These are phyloP conservation scores for Pseudomonodictys pantanalensis DNA, from an alignment of 495 filamentous ascomycete species.

Conservation along the genomic window DNA sequence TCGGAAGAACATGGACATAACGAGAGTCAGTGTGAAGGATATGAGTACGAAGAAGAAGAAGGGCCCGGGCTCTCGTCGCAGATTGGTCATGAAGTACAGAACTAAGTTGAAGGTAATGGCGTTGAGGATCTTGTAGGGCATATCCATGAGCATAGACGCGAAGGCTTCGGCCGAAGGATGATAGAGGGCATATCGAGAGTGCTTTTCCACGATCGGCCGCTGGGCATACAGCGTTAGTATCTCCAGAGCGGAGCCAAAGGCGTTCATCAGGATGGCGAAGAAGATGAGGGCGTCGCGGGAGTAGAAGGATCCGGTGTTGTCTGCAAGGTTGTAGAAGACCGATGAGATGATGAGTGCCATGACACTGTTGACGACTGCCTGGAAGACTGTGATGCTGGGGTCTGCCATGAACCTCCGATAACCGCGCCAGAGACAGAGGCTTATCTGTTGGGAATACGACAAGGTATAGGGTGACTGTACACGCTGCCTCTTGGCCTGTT, in stretches of 20 bases:
- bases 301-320: slow-evolving; percentile 68
- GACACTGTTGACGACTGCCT: slow-evolving; percentile 68
- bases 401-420: slow-evolving; percentile 69
- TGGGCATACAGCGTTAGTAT: slow-evolving; percentile 84
- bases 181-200: slow-evolving; percentile 84
- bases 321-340: slow-evolving; percentile 73
- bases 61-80: slow-evolving; percentile 69
- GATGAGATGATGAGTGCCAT: slow-evolving; percentile 77
- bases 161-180: slow-evolving; percentile 86
- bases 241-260: slow-evolving; percentile 75
- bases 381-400: slow-evolving; percentile 64
- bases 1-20: slow-evolving; percentile 60
- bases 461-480: slow-evolving; percentile 73
- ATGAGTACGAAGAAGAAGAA: slow-evolving; percentile 52
- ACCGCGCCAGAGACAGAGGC: slow-evolving; percentile 71
- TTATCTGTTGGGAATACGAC: slow-evolving; percentile 66
- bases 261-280: slow-evolving; percentile 84
- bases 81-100: slow-evolving; percentile 83
- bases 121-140: slow-evolving; percentile 61
- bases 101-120: slow-evolving; percentile 64
- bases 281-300: slow-evolving; percentile 78
- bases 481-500: slow-evolving; percentile 64
- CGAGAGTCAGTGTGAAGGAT: slow-evolving; percentile 46
- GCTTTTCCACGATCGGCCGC: slow-evolving; percentile 90
- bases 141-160: slow-evolving; percentile 75